Conservation (phyloP, 306 rosid genomes). For the Ormosia semicastrata region DNA sequence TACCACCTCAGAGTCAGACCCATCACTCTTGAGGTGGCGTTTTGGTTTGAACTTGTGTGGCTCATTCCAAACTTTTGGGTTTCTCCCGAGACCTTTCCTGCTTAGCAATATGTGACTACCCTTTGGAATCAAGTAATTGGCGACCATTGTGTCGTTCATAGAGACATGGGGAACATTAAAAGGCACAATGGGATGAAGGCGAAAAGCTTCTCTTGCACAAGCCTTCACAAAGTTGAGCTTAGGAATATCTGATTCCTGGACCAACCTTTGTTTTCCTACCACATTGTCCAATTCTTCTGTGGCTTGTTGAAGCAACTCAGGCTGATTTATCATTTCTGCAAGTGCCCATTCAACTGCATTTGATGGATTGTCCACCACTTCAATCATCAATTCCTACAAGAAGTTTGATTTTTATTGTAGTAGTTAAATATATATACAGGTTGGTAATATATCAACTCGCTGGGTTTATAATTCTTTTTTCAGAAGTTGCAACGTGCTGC, state of each 20-base stretch:
- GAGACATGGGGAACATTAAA: constrained; percentile 49
- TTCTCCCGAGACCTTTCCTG: constrained; percentile 29
- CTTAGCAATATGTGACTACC: constrained; percentile 46
- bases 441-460: no score
- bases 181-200: constrained; percentile 47
- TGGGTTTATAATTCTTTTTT: no score
- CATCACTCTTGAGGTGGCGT: constrained; percentile 16
- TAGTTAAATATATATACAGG: neutral
- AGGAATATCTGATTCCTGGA: constrained; percentile 47
- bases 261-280: constrained; percentile 28
- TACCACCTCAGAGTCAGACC: neutral
- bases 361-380: constrained; percentile 42
- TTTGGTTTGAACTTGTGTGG: constrained; percentile 38
- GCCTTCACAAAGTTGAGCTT: constrained; percentile 41
- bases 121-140: constrained; percentile 43
- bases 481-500: no score
- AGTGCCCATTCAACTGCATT: constrained; percentile 44
- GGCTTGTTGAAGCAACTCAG: constrained; percentile 33
- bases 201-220: constrained; percentile 41
- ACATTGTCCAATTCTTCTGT: constrained; percentile 35
- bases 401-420: neutral
- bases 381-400: constrained; percentile 40
- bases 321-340: constrained; percentile 45
- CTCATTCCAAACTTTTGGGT: constrained; percentile 38
- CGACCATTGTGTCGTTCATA: constrained; percentile 6